Percentiles rank a stretch among this genome's conserved stretches.
These are phyloP conservation scores for Colletotrichum phormii DNA, from an alignment of 2,329 filamentous ascomycete genomes.

Conservation along the genomic window DNA sequence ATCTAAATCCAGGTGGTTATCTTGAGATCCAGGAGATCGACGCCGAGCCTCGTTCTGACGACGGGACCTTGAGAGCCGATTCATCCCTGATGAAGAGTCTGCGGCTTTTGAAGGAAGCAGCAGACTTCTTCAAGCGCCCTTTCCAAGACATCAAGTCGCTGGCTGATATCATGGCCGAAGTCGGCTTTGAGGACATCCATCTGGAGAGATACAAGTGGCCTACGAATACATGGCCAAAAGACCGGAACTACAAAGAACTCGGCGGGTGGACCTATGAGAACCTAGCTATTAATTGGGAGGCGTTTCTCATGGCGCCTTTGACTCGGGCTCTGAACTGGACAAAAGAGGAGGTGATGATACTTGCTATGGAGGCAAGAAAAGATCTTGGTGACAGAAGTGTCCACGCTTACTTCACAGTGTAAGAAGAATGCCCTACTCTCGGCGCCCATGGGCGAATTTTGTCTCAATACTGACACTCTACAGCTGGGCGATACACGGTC, in stretches of 20 bases:
- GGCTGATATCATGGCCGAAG: conserved; percentile 36
- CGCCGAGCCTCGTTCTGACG: conserved; percentile 52
- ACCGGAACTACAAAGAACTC: conserved; percentile 47
- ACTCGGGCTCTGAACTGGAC: conserved; percentile 46
- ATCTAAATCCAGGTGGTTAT: conserved; percentile 55
- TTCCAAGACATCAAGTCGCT: neutral
- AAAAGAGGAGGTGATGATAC: conserved; percentile 43
- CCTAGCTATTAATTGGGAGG: conserved; percentile 44
- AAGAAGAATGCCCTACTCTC: neutral
- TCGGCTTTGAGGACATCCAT: conserved; percentile 48
- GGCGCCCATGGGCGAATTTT: no score
- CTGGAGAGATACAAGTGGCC: conserved; percentile 42
- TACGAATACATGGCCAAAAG: conserved; percentile 49
- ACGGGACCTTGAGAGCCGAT: conserved; percentile 48
- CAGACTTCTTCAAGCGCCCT: neutral
- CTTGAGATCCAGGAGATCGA: conserved; percentile 56
- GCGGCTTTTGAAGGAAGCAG: neutral
- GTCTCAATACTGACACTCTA: neutral
- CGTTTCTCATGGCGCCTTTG: conserved; percentile 45
- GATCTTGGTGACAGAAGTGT: conserved; percentile 44
- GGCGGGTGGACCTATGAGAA: conserved; percentile 48
- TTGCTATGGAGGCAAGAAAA: conserved; percentile 44
- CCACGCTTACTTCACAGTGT: conserved; percentile 46
- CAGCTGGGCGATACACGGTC: conserved; percentile 14
- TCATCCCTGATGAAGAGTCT: conserved; percentile 42